Conservation (phyloP, 2,329 filamentous ascomycete genomes). For the Hypoxylon sp. region DNA sequence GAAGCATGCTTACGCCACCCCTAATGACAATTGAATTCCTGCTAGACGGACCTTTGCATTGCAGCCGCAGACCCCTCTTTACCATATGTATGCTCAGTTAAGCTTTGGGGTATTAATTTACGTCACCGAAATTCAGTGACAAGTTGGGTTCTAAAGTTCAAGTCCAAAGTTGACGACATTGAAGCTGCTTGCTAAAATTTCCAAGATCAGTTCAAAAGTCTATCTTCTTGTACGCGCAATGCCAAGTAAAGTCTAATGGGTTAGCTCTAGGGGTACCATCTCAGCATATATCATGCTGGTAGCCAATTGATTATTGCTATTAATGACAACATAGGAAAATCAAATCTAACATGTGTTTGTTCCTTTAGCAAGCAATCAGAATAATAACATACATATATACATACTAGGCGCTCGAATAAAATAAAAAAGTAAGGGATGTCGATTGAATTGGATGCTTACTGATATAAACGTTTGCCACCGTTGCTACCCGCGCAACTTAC, state of each 20-base stretch:
- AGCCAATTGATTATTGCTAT: too few species aligned
- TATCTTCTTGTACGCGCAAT: conserved; percentile 10
- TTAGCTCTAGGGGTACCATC: too few species aligned
- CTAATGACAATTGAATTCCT: too few species aligned
- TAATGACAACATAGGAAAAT: background rate
- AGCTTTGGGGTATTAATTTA: too few species aligned
- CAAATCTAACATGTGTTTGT: conserved; percentile 22
- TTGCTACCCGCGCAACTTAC: too few species aligned
- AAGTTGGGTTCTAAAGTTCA: too few species aligned
- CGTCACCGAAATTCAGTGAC: conserved; percentile 8
- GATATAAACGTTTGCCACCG: conserved; percentile 17
- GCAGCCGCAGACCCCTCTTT: conserved; percentile 17
- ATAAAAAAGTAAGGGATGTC: conserved; percentile 27
- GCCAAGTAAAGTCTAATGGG: conserved; percentile 1
- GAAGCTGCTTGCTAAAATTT: background rate
- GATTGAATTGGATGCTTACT: conserved; percentile 21
- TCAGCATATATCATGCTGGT: too few species aligned
- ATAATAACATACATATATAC: too few species aligned
- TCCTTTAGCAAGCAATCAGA: conserved; percentile 14
- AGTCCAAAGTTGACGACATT: conserved; percentile 1
- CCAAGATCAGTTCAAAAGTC: conserved; percentile 2
- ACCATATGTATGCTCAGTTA: too few species aligned
- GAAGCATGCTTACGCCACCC: too few species aligned
- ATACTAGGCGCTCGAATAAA: conserved; percentile 8
- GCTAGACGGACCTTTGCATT: conserved; percentile 16